Evolutionary conservation across 163 green algal species (phyloP).

Genomic region (Smithsoniella earleae): DNA sequence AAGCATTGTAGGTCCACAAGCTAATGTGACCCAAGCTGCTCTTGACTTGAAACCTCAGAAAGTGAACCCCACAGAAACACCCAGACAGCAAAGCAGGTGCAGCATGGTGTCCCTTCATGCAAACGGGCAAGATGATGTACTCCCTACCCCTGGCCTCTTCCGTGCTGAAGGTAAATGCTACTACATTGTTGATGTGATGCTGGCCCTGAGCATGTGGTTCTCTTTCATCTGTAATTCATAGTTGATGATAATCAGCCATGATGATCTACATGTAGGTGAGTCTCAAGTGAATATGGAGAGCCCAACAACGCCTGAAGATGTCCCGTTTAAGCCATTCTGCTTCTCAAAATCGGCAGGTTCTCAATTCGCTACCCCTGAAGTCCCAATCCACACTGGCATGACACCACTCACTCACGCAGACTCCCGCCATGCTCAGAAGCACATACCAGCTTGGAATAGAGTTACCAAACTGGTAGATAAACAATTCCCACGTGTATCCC

Average conservation of each 20-base stretch:
- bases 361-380: slow-evolving; percentile 19
- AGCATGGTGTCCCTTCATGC: too few relatives aligned
- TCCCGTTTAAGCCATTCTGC: slow-evolving; percentile 3
- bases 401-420: slow-evolving; percentile 14
- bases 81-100: too few relatives aligned
- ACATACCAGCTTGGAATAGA: slow-evolving; percentile 28
- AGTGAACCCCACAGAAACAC: too few relatives aligned
- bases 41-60: background rate
- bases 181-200: too few relatives aligned
- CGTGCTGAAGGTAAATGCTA: too few relatives aligned
- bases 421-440: slow-evolving; percentile 7
- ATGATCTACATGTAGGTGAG: too few relatives aligned
- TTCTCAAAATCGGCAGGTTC: slow-evolving; percentile 27
- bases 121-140: background rate
- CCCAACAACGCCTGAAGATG: slow-evolving; percentile 13
- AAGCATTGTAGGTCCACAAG: too few relatives aligned
- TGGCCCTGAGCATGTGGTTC: too few relatives aligned
- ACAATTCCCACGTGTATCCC: background rate
- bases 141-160: slow-evolving; percentile 20
- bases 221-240: too few relatives aligned
- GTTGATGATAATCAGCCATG: too few relatives aligned
- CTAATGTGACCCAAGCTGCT: too few relatives aligned
- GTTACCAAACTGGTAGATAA: slow-evolving; percentile 5
- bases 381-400: slow-evolving; percentile 19
- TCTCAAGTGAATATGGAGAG: background rate